These are phyloP conservation scores for Bacidia rubella DNA, from an alignment of 495 filamentous ascomycete species.

Conservation along the genomic window DNA sequence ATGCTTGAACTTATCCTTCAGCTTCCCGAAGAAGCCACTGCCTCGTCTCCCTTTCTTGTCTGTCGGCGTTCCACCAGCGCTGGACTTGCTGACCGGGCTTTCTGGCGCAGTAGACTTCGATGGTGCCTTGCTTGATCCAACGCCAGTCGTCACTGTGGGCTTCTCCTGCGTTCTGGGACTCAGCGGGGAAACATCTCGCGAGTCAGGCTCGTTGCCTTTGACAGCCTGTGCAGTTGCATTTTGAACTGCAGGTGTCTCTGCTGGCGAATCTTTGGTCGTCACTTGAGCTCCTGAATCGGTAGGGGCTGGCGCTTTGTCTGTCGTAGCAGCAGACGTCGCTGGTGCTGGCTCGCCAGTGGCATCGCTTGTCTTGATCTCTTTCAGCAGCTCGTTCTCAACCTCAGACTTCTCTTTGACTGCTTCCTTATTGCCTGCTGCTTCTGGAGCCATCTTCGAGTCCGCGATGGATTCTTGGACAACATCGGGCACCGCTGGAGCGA, in stretches of 20 bases:
- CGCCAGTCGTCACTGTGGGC: constrained; percentile 29
- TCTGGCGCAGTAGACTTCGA: constrained; percentile 15
- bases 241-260: constrained; percentile 5
- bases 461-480: constrained; percentile 61
- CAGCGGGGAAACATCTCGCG: constrained; percentile 33
- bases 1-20: constrained; percentile 28
- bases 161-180: constrained; percentile 19
- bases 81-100: constrained; percentile 12
- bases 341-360: constrained; percentile 41
- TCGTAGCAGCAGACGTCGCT: constrained; percentile 31
- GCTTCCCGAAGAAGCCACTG: constrained; percentile 35
- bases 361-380: constrained; percentile 36
- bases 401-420: constrained; percentile 67
- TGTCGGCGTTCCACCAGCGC: constrained; percentile 13
- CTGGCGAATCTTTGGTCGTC: background rate
- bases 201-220: constrained; percentile 7
- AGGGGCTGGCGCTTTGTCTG: constrained; percentile 28
- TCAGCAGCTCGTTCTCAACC: constrained; percentile 53
- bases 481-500: constrained; percentile 44
- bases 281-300: constrained; percentile 1
- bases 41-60: constrained; percentile 37
- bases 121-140: constrained; percentile 16
- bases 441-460: constrained; percentile 48
- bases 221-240: constrained; percentile 11
- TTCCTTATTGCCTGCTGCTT: constrained; percentile 53